Conservation (phyloP, 2,329 filamentous ascomycete species). For the Cladophialophora psammophila region DNA sequence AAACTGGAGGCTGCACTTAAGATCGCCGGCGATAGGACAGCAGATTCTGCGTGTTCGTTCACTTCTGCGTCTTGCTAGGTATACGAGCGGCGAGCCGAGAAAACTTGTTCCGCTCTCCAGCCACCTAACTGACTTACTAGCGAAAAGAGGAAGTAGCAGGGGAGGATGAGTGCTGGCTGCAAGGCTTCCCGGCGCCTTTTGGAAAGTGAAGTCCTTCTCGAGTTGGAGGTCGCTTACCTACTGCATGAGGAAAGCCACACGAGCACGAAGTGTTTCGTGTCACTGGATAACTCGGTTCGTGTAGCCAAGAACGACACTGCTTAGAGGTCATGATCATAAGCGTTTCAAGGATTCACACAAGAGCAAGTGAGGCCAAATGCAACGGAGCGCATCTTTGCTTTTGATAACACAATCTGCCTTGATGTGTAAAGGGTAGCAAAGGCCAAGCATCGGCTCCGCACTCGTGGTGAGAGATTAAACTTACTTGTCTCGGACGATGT, state of each 20-base stretch:
- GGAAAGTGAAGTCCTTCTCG: background rate
- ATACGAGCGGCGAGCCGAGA: background rate
- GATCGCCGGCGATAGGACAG: background rate
- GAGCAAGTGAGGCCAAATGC: background rate
- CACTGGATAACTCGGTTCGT: too few species aligned
- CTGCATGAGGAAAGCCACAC: background rate
- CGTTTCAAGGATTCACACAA: background rate
- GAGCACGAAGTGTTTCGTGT: background rate
- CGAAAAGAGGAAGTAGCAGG: background rate
- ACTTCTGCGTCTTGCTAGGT: background rate
- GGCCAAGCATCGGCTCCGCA: background rate
- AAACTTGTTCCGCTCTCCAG: too few species aligned
- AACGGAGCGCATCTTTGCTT: background rate
- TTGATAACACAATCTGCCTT: background rate
- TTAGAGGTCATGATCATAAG: background rate
- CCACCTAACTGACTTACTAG: background rate
- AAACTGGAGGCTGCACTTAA: background rate
- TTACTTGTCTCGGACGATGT: background rate
- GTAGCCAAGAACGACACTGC: background rate
- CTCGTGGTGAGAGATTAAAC: background rate
- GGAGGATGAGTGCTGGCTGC: background rate
- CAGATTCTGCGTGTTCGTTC: background rate
- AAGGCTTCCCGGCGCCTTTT: background rate
- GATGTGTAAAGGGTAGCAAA: background rate
- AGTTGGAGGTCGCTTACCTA: slow-evolving; percentile 2